Evolutionary conservation across 352 stramenopile species (phyloP).

Genomic region (Globisporangium orthogonon): DNA sequence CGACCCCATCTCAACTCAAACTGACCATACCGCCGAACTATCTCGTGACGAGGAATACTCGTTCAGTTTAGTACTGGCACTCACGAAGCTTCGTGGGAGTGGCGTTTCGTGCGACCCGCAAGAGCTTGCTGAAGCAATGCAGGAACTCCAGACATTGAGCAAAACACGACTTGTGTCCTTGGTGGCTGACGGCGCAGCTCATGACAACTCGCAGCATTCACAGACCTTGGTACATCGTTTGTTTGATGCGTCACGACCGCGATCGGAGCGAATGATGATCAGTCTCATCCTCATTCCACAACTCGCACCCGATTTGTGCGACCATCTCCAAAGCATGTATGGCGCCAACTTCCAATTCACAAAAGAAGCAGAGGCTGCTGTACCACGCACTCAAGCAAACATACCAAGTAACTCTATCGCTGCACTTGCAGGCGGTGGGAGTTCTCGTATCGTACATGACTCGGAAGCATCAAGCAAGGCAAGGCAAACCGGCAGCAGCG

Average conservation of each 20-base stretch:
- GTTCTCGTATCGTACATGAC: neutral
- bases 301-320: conserved; percentile 17
- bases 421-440: neutral
- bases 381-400: neutral
- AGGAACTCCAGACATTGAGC: neutral
- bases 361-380: neutral
- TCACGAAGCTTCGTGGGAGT: neutral
- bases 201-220: neutral
- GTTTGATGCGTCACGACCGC: neutral
- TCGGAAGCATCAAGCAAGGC: no score
- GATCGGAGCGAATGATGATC: conserved; percentile 17
- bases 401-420: neutral
- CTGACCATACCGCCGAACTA: no score
- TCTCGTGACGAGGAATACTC: neutral
- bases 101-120: neutral
- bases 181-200: neutral
- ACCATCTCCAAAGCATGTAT: conserved; percentile 22
- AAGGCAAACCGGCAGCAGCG: neutral
- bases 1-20: no score
- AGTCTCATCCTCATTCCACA: conserved; percentile 22
- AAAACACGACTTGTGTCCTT: neutral
- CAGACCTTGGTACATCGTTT: neutral
- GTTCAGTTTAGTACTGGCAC: neutral
- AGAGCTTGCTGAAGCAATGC: neutral
- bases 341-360: conserved; percentile 15